Conservation (phyloP, 257 asterid species). For the Parsonsia alboflavescens region DNA sequence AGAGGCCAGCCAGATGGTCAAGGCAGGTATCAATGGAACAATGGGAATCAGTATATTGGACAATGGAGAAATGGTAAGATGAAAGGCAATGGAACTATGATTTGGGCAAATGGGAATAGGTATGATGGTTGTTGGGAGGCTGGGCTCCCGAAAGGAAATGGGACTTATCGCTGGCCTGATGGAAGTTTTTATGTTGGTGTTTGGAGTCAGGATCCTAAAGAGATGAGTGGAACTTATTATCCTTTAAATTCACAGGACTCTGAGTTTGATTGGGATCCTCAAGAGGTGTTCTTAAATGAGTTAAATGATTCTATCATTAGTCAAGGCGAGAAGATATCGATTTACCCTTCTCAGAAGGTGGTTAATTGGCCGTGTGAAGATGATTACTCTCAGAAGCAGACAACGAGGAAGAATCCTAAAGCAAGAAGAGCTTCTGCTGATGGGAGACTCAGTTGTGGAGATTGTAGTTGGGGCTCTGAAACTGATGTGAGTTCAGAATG, state of each 20-base stretch:
- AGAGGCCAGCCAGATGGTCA: conserved; percentile 59
- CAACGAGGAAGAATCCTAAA: conserved; percentile 23
- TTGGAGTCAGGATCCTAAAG: conserved; percentile 66
- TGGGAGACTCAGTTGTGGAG: conserved; percentile 39
- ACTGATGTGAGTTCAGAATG: conserved; percentile 49
- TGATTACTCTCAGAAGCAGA: conserved; percentile 34
- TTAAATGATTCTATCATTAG: conserved; percentile 45
- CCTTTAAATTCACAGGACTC: conserved; percentile 41
- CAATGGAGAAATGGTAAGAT: conserved; percentile 70
- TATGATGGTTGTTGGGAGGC: conserved; percentile 81
- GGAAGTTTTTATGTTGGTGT: conserved; percentile 87
- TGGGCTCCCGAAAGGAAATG: conserved; percentile 80
- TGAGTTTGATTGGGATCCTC: conserved; percentile 69
- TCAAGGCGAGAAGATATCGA: conserved; percentile 47
- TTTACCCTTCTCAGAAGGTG: conserved; percentile 61
- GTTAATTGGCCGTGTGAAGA: conserved; percentile 57
- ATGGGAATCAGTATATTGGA: conserved; percentile 75
- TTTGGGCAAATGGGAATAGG: conserved; percentile 65
- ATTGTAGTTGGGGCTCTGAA: conserved; percentile 38
- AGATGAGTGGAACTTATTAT: conserved; percentile 76
- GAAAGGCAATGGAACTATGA: conserved; percentile 71
- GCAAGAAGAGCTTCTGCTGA: conserved; percentile 33
- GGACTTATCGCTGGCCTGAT: conserved; percentile 64
- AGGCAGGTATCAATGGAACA: conserved; percentile 75
- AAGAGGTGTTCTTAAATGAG: conserved; percentile 39